These are phyloP conservation scores for Starmerella apis DNA, from an alignment of 805 yeast genomes.

Conservation along the genomic window DNA sequence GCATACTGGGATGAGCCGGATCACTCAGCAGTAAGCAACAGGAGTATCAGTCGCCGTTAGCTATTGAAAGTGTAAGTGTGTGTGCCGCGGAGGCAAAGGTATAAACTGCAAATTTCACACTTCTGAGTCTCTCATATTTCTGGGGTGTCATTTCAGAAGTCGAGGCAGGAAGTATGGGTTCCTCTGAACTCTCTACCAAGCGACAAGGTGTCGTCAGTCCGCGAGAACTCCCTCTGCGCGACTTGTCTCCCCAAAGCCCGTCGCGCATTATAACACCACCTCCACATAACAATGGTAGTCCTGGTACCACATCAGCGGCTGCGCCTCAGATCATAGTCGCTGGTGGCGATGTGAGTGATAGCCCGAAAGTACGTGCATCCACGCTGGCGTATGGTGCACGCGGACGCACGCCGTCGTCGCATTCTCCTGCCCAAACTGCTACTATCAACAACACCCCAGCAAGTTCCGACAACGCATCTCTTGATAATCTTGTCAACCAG, in stretches of 20 bases:
- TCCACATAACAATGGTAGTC: background rate
- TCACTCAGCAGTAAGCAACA: constrained; percentile 7
- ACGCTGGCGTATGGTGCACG: constrained; percentile 22
- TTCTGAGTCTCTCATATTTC: background rate
- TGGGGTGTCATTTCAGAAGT: background rate
- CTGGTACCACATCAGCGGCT: constrained; percentile 9
- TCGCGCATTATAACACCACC: background rate
- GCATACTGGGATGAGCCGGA: background rate
- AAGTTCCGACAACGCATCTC: background rate
- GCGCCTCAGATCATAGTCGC: constrained; percentile 12
- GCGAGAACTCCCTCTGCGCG: background rate
- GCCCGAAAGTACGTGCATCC: constrained; percentile 17
- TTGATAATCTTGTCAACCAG: background rate
- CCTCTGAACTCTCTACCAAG: background rate
- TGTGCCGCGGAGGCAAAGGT: background rate
- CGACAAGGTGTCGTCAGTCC: background rate
- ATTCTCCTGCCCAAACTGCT: background rate
- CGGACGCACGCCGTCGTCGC: constrained; percentile 3
- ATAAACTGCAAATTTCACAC: background rate
- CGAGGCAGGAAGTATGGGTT: background rate
- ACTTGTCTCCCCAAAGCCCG: background rate
- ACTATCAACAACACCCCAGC: background rate
- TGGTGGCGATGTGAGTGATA: constrained; percentile 3
- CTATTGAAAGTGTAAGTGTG: background rate
- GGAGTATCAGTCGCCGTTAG: background rate